These are phyloP conservation scores for Kitagawia praeruptora DNA, from an alignment of 129 eudicot genomes.

Conservation along the genomic window DNA sequence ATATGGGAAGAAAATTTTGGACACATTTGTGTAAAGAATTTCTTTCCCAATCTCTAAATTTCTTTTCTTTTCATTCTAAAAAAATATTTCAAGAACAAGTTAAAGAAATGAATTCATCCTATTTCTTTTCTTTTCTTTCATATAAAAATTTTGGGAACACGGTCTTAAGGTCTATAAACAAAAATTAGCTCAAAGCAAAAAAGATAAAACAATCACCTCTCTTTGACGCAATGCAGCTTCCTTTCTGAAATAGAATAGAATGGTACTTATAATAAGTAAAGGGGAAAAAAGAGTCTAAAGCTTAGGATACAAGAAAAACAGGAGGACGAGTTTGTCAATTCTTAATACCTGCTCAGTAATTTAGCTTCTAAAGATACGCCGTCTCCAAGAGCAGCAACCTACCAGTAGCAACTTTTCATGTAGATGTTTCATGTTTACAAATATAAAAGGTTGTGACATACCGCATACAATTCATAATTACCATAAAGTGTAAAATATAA, in stretches of 20 bases:
- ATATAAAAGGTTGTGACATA: not conserved
- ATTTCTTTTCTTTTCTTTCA: too few species aligned
- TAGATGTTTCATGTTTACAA: not conserved
- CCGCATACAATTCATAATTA: not conserved
- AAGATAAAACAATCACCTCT: slow-evolving; percentile 50
- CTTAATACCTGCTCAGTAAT: slow-evolving; percentile 77
- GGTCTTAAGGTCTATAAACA: not conserved
- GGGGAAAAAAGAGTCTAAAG: not conserved
- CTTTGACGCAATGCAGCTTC: slow-evolving; percentile 95
- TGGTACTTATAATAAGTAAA: slow-evolving; percentile 11
- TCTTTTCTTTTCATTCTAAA: too few species aligned
- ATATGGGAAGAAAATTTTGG: too few species aligned
- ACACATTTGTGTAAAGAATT: too few species aligned
- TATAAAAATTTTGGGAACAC: too few species aligned
- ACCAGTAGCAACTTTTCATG: slow-evolving; percentile 9
- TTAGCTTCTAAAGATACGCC: slow-evolving; percentile 95
- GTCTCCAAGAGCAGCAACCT: slow-evolving; percentile 97
- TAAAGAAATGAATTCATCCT: too few species aligned
- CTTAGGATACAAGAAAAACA: not conserved
- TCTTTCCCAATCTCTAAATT: too few species aligned
- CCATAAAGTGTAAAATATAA: not conserved
- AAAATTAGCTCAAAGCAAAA: slow-evolving; percentile 3
- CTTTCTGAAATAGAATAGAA: slow-evolving; percentile 50
- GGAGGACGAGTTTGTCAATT: slow-evolving; percentile 5
- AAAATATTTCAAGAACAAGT: too few species aligned